phyloP scores from a whole-genome alignment of 768 basidiomycete genomes.

The Zangia roseola region DNA sequence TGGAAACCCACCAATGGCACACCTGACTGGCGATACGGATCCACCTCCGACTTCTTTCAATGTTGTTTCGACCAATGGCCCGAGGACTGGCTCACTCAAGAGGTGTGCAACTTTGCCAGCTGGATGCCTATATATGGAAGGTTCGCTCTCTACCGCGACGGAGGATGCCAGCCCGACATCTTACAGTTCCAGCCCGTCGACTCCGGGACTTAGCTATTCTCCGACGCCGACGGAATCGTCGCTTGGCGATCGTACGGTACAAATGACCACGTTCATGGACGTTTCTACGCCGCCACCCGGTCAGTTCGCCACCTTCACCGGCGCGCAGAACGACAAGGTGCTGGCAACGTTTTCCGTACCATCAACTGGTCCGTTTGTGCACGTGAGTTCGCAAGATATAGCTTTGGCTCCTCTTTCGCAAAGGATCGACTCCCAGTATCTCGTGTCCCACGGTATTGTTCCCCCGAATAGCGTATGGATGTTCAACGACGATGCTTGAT shows the following conservation, averaged over 20 bases:
- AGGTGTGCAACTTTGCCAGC: slow-evolving; percentile 44
- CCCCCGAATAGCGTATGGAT: slow-evolving; percentile 15
- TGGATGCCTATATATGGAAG: slow-evolving; percentile 26
- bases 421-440: slow-evolving; percentile 11
- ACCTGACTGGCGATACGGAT: slow-evolving; percentile 2
- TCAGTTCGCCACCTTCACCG: slow-evolving; percentile 35
- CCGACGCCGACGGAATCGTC: slow-evolving; percentile 61
- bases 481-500: slow-evolving; percentile 15
- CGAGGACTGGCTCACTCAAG: slow-evolving; percentile 31
- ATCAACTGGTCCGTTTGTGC: slow-evolving; percentile 19
- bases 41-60: neutral
- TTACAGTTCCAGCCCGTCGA: slow-evolving; percentile 43
- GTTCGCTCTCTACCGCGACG: slow-evolving; percentile 1
- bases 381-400: slow-evolving; percentile 16
- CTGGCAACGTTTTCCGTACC: slow-evolving; percentile 16
- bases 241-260: slow-evolving; percentile 53
- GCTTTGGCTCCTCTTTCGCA: slow-evolving; percentile 7
- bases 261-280: slow-evolving; percentile 54
- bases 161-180: slow-evolving; percentile 25
- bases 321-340: slow-evolving; percentile 38
- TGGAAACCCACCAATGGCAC: slow-evolving; percentile 1
- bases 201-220: slow-evolving; percentile 56
- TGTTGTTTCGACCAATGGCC: slow-evolving; percentile 12
- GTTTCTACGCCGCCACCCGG: slow-evolving; percentile 35
- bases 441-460: slow-evolving; percentile 13